Percentiles rank a stretch among this genome's conserved stretches.
phyloP scores from a whole-genome alignment of 106 monocot genomes.

The Dioscorea zingiberensis region DNA sequence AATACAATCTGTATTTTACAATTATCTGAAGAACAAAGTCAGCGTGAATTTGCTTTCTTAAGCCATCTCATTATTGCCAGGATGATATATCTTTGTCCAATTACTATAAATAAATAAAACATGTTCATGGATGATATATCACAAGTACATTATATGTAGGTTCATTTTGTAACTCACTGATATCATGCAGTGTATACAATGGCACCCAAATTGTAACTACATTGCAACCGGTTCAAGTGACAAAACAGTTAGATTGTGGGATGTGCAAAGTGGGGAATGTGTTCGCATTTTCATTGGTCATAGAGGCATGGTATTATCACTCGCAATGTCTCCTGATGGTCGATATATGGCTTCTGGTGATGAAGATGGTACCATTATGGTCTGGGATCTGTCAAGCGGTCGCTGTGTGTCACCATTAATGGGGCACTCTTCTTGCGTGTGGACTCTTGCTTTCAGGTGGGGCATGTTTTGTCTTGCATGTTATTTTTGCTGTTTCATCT shows the following conservation, averaged over 20 bases:
- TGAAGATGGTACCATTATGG: constrained; percentile 97
- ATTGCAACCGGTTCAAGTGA: constrained; percentile 94
- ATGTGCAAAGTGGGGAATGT: constrained; percentile 89
- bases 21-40: too few species aligned
- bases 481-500: background rate
- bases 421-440: constrained; percentile 84
- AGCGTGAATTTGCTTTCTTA: too few species aligned
- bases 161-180: background rate
- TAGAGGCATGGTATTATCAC: constrained; percentile 75
- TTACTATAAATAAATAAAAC: too few species aligned
- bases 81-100: too few species aligned
- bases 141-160: too few species aligned
- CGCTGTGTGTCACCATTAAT: constrained; percentile 79
- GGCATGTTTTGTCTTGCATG: background rate
- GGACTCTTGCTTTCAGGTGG: constrained; percentile 98
- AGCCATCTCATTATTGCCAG: too few species aligned
- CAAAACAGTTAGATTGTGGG: constrained; percentile 97
- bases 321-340: constrained; percentile 97
- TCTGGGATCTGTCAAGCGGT: constrained; percentile 91
- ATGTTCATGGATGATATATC: too few species aligned
- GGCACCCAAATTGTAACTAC: constrained; percentile 98
- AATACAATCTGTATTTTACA: too few species aligned
- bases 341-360: constrained; percentile 97
- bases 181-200: constrained; percentile 75
- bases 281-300: constrained; percentile 96